Percentiles rank a stretch among this genome's conserved stretches.
These are phyloP conservation scores for Arthroderma sp. DNA, from an alignment of 2,329 filamentous ascomycete genomes.

Conservation along the genomic window DNA sequence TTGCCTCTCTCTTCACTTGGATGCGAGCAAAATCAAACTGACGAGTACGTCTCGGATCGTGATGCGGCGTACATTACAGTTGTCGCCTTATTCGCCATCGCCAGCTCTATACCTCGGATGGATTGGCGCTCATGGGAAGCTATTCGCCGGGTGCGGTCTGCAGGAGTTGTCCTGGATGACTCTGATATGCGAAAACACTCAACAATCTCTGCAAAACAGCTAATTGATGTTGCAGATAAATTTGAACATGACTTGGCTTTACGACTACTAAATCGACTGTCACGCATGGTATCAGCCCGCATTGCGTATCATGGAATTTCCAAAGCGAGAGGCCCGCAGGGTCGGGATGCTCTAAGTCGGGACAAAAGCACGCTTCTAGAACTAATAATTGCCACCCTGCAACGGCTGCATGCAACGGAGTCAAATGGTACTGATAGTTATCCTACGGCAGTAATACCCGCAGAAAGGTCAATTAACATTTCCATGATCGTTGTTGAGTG, in stretches of 20 bases:
- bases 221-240: slow-evolving; percentile 28
- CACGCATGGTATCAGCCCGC: slow-evolving; percentile 37
- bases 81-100: slow-evolving; percentile 25
- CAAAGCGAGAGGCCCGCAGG: slow-evolving; percentile 21
- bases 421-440: not conserved
- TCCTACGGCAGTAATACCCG: not conserved
- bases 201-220: slow-evolving; percentile 16
- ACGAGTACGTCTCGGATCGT: slow-evolving; percentile 24
- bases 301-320: slow-evolving; percentile 38
- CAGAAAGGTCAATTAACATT: slow-evolving; percentile 14
- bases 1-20: slow-evolving; percentile 1
- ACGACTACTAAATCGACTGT: slow-evolving; percentile 36
- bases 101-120: slow-evolving; percentile 24
- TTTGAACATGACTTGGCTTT: slow-evolving; percentile 41
- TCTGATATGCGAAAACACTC: slow-evolving; percentile 24
- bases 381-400: slow-evolving; percentile 21
- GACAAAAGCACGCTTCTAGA: slow-evolving; percentile 22
- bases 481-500: slow-evolving; percentile 29
- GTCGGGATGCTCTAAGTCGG: slow-evolving; percentile 15
- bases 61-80: slow-evolving; percentile 29
- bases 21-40: slow-evolving; percentile 4
- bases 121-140: slow-evolving; percentile 25
- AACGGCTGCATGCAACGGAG: not conserved
- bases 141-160: slow-evolving; percentile 31
- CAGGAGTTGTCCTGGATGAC: slow-evolving; percentile 26